Evolutionary conservation across 352 stramenopile genomes (phyloP).

Genomic region (Lagenidium giganteum): DNA sequence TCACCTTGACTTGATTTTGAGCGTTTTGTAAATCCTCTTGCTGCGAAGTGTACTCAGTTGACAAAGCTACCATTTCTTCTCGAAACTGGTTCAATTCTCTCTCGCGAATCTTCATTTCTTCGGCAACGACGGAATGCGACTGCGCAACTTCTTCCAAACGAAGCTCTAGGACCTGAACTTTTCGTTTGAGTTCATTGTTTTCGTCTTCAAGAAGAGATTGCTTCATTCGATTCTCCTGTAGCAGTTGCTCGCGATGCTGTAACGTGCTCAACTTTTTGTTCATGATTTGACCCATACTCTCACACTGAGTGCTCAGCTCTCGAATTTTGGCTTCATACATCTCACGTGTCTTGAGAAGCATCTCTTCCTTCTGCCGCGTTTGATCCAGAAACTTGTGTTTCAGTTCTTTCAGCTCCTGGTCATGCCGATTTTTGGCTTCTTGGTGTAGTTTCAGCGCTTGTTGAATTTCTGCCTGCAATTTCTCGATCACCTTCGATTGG

Average conservation of each 20-base stretch:
- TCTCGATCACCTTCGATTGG: conserved; percentile 40
- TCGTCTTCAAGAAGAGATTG: conserved; percentile 59
- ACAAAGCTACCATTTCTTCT: conserved; percentile 61
- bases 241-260: conserved; percentile 61
- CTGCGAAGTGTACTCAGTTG: conserved; percentile 59
- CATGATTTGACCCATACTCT: conserved; percentile 66
- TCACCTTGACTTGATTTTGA: conserved; percentile 48
- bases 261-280: conserved; percentile 67
- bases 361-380: conserved; percentile 64
- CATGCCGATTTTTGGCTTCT: conserved; percentile 46
- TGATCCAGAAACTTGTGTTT: conserved; percentile 57
- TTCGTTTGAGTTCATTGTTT: conserved; percentile 70
- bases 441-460: conserved; percentile 51
- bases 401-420: conserved; percentile 60
- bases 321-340: conserved; percentile 61
- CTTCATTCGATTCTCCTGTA: conserved; percentile 60
- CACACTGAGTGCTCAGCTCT: conserved; percentile 57
- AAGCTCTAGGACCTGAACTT: conserved; percentile 73
- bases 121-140: conserved; percentile 41
- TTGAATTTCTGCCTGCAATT: conserved; percentile 54
- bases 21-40: conserved; percentile 47
- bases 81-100: conserved; percentile 48
- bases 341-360: conserved; percentile 42
- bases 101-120: conserved; percentile 62
- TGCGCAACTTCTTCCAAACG: conserved; percentile 72